Evolutionary conservation across 1,284 basidiomycete genomes (phyloP), one percentile per base, ranked within the genome.

Genomic region (Volvariella volvacea): DNA sequence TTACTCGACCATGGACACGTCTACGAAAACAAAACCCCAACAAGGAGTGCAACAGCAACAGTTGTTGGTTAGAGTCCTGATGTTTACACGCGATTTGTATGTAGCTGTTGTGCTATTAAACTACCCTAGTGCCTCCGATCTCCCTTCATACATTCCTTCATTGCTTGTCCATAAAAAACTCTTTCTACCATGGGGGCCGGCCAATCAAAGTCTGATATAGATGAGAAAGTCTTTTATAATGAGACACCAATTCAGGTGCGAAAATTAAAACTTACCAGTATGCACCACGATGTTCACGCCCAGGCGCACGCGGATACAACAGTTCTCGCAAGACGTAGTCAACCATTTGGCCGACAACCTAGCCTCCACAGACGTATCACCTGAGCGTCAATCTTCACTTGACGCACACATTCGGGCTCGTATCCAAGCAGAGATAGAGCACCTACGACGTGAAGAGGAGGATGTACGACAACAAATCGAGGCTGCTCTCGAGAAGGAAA

Each of bases 251-350:
- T 88, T 46, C 76, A 84, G 57, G 84, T 83, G 45, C 44, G 70
- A 60, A 32, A 39, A 42, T 20, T 22, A 12, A 20, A 22, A 4
- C 8, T 39, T 36, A 41, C 33, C 44, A 3, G 19, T 22, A 40
- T 22, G 42, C n/a, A n/a, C n/a, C n/a, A n/a, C n/a, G n/a, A n/a
- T n/a, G n/a, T n/a, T 37, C 33, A 9, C 8, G 17, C 2, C 4
- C 10, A 37, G 36, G 39, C 38, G 16, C 41, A 42, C 46, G 16
- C 49, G 43, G 48, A 30, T 36, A 20, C 28, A 38, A 31, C 28
- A 89, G 87, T 85, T 90, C 63, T 86, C 84, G 22, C 74, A 74
- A 46, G 80, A 83, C 62, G 77, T 90, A 48, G 78, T 88, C 54
- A 78, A 83, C 67, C 77, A 82, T 44, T 79, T 90, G 47, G 69